Conservation (phyloP, 2,329 filamentous ascomycete genomes). For the Colletotrichum tropicicola region DNA sequence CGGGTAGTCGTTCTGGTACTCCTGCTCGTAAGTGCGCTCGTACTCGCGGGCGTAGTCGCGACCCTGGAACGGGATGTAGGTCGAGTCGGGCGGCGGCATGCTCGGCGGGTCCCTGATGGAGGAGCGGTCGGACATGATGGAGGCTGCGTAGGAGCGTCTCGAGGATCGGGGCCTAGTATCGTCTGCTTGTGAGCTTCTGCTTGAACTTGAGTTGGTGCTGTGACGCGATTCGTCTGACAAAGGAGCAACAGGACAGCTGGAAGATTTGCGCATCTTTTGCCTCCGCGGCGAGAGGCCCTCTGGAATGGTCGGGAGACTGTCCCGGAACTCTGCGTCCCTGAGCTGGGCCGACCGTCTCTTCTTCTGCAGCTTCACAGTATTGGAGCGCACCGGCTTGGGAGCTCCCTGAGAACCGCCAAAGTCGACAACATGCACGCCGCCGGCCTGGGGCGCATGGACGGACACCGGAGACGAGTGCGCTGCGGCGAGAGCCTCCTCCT, state of each 20-base stretch:
- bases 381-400: constrained; percentile 25
- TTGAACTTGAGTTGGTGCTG: constrained; percentile 42
- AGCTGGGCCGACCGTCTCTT: constrained; percentile 40
- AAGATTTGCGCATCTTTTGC: constrained; percentile 46
- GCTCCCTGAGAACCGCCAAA: constrained; percentile 31
- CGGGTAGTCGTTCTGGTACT: constrained; percentile 25
- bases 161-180: constrained; percentile 54
- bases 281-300: constrained; percentile 57
- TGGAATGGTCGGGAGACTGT: constrained; percentile 59
- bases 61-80: constrained; percentile 67
- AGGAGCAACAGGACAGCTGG: constrained; percentile 34
- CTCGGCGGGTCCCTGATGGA: constrained; percentile 67
- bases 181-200: constrained; percentile 50
- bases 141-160: constrained; percentile 61
- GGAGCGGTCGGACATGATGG: constrained; percentile 56
- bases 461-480: constrained; percentile 32
- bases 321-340: constrained; percentile 43
- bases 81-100: constrained; percentile 70
- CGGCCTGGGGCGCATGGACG: background rate
- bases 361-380: constrained; percentile 63
- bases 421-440: background rate
- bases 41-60: constrained; percentile 45
- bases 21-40: constrained; percentile 34
- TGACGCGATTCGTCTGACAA: constrained; percentile 21
- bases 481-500: constrained; percentile 42